A percentile compares a stretch with the other conserved stretches of the same genome.
Conservation (phyloP, 148 eudicot species). For the Fagopyrum esculentum region DNA sequence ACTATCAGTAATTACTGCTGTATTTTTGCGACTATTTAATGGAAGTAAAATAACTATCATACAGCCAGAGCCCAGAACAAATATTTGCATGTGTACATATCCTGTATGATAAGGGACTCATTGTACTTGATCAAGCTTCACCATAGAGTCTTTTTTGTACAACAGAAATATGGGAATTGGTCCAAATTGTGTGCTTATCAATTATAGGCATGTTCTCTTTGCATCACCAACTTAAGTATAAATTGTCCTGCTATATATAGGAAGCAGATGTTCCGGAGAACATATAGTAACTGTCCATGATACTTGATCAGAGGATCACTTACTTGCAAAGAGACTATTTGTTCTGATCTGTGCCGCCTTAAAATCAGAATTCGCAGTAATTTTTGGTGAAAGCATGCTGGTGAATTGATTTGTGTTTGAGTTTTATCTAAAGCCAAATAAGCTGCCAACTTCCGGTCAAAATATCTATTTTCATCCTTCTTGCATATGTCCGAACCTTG, state of each 20-base stretch:
- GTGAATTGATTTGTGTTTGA: background rate
- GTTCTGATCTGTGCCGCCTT: background rate
- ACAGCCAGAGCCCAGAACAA: background rate
- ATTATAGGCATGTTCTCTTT: background rate
- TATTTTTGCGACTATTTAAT: background rate
- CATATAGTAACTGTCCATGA: background rate
- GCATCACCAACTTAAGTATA: background rate
- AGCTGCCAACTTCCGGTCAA: background rate
- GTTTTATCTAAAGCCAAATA: background rate
- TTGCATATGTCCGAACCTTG: background rate
- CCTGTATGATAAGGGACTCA: background rate
- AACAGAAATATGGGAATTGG: background rate
- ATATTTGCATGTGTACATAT: background rate
- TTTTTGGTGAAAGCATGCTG: background rate
- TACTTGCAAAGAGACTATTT: background rate
- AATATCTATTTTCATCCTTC: background rate
- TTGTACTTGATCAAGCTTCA: background rate
- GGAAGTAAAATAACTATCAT: background rate
- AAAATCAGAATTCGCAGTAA: background rate
- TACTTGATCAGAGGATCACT: background rate
- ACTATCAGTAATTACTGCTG: background rate
- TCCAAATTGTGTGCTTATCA: background rate
- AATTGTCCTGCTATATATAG: background rate
- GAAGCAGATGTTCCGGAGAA: background rate
- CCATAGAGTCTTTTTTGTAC: background rate